Conservation (phyloP, 2,329 filamentous ascomycete genomes). For the Albophoma yamanashiensis region DNA sequence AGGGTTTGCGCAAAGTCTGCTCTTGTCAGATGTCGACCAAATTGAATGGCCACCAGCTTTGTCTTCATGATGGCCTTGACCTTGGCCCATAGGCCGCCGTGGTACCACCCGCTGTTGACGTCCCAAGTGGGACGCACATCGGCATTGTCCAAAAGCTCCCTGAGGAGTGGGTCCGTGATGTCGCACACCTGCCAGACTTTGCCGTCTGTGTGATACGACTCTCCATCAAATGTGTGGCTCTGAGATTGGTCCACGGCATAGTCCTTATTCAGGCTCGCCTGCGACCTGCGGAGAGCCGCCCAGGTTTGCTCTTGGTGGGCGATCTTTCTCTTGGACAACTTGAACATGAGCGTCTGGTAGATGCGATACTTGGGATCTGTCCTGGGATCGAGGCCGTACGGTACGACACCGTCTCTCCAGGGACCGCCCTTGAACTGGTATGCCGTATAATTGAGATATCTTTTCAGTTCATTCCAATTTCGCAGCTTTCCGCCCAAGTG, state of each 20-base stretch:
- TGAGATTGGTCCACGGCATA: constrained; percentile 27
- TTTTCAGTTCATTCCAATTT: constrained; percentile 52
- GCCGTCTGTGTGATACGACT: constrained; percentile 63
- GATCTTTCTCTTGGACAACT: constrained; percentile 46
- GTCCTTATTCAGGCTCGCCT: constrained; percentile 26
- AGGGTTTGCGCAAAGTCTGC: constrained; percentile 24
- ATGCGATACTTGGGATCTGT: constrained; percentile 62
- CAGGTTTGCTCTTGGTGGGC: constrained; percentile 36
- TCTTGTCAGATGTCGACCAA: constrained; percentile 36
- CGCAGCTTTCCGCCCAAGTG: constrained; percentile 43
- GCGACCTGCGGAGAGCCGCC: constrained; percentile 34
- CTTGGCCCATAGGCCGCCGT: constrained; percentile 71
- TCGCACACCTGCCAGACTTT: constrained; percentile 95
- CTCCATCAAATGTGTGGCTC: constrained; percentile 76
- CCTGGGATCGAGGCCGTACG: constrained; percentile 79
- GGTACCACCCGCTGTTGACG: constrained; percentile 70
- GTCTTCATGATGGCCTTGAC: constrained; percentile 79
- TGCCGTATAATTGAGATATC: constrained; percentile 71
- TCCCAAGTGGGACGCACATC: constrained; percentile 50
- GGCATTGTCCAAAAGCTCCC: constrained; percentile 51
- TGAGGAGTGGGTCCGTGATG: constrained; percentile 69
- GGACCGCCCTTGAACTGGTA: constrained; percentile 92
- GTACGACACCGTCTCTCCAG: constrained; percentile 80
- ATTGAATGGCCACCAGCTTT: constrained; percentile 63
- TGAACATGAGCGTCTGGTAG: constrained; percentile 87